Base-by-base conservation (phyloP, 2,329 filamentous ascomycete genomes). In the Aspergillus sp. region DNA sequence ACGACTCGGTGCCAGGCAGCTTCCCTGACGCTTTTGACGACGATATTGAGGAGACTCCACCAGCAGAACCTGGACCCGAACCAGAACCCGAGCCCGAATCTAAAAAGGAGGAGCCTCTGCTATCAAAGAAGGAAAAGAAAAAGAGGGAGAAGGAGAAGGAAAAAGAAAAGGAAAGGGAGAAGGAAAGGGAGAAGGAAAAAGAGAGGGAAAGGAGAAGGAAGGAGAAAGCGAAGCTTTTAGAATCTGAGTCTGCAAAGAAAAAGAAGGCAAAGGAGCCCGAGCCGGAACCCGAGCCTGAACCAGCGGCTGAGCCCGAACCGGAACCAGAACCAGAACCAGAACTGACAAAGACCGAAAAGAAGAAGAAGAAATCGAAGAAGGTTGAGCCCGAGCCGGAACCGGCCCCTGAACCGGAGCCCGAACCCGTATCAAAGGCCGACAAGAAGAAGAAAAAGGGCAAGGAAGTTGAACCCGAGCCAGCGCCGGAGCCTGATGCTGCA, bases 1-100 rank as follows among this genome's bases (percentile, higher is more conserved):
- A 71, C 52, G 76, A 78, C 53, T 70, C 72, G 31, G 74, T 85
- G 6, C 84, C 85, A 43, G 85, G 85, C 55, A 82, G 82, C 60
- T 87, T 87, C 68, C 85, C 85, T 23, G 75, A 77, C 48, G 81
- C 67, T 11, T 72, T 82, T 62, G 79, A 81, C 37, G 79, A 79
- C 62, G 78, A 81, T 39, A 69, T 60, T 39, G 59, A 63, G n/a
- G 62, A 64, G 4, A 75, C 48, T 11, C 62, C 59, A n/a, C 57
- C 58, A 9, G 54, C 57, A 5, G 56, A 67, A 25, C 72, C 58
- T 25, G 56, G 54, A 37, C 52, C 49, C 60, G 65, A 67, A 31
- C 72, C 58, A 12, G 57, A 55, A 43, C 52, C 49, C 3, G 54
- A 61, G 23, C 59, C 60, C 11, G 62, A 56, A 25, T 50, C 72